phyloP scores from a whole-genome alignment of 495 filamentous ascomycete genomes.

The Penicillium canariense region DNA sequence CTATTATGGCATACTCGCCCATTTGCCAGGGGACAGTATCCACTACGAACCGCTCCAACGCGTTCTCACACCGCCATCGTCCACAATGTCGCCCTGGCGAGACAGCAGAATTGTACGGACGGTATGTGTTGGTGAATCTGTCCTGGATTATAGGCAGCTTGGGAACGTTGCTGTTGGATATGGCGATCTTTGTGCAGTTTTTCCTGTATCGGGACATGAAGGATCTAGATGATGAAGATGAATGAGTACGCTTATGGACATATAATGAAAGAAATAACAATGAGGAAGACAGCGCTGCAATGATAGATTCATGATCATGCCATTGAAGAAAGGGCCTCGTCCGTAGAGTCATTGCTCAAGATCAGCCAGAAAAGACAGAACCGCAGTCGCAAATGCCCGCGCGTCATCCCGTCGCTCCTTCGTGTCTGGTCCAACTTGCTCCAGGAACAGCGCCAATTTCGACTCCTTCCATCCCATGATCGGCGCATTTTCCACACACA shows the following conservation, averaged over 20 bases:
- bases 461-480: constrained; percentile 29
- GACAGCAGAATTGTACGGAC: constrained; percentile 57
- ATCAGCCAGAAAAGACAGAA: constrained; percentile 26
- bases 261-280: not conserved
- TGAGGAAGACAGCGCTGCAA: not conserved
- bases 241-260: constrained; percentile 5
- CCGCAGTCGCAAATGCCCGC: constrained; percentile 24
- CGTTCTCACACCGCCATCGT: constrained; percentile 8
- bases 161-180: constrained; percentile 80
- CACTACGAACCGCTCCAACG: constrained; percentile 7
- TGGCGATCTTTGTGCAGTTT: constrained; percentile 87
- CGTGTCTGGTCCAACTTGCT: constrained; percentile 27
- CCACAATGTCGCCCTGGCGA: constrained; percentile 54
- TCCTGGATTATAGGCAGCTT: constrained; percentile 88
- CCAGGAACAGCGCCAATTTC: constrained; percentile 26
- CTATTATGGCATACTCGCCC: constrained; percentile 85
- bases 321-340: not conserved
- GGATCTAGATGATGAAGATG: constrained; percentile 2
- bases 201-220: constrained; percentile 68
- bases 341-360: constrained; percentile 20
- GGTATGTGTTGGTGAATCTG: constrained; percentile 82
- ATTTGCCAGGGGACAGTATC: constrained; percentile 37
- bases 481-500: constrained; percentile 31
- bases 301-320: not conserved
- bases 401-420: constrained; percentile 24